Evolutionary conservation across 768 basidiomycete species (phyloP), one percentile per base, ranked within the genome.

Genomic region (Leccinum variicolor): DNA sequence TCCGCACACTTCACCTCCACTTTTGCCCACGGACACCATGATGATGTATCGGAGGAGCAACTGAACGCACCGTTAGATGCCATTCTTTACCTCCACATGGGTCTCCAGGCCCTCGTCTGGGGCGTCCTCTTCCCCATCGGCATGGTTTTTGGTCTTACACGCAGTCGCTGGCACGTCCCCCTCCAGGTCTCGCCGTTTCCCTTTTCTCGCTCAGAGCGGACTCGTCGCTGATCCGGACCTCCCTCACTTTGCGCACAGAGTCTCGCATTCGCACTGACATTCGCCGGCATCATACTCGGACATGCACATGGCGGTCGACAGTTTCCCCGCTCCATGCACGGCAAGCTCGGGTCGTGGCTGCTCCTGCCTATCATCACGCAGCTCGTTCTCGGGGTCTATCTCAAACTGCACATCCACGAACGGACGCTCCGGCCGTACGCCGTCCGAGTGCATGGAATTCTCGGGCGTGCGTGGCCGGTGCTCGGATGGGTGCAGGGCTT

Each of bases 371-470:
- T 94, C 39, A 63, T 80, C 14, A 62, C 76, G 2, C 94, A 97
- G 73, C 76, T 90, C 11, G 64, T 70, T 23, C 76, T 93, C 50
- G 95, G 95, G 4, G 81, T 92, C 46, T 98, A 96, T 73, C 86
- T 98, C 64, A 97, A 96, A 73, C 75, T 95, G 7, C 95, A 97
- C 70, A 86, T 97, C 26, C 81, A 94, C 60, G 92, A 96, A 72
- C 78, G 79, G 58, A 83, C 85, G 2, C 60, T 87, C 10, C 80
- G 94, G 41, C 89, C 88, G 1, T 89, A 79, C 66, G 85, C 86
- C 0, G 89, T 92, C 4, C 70, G 75, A 4, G 75, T 76, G 1
- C 94, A 96, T 63, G 87, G 90, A 0, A 64, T 90, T n/a, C 73
- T 97, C 15, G 94, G 94, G 14, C 94, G 89, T 69, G 60, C 77